Evolutionary conservation across 768 basidiomycete species (phyloP).

Genomic region (Artomyces pyxidatus): DNA sequence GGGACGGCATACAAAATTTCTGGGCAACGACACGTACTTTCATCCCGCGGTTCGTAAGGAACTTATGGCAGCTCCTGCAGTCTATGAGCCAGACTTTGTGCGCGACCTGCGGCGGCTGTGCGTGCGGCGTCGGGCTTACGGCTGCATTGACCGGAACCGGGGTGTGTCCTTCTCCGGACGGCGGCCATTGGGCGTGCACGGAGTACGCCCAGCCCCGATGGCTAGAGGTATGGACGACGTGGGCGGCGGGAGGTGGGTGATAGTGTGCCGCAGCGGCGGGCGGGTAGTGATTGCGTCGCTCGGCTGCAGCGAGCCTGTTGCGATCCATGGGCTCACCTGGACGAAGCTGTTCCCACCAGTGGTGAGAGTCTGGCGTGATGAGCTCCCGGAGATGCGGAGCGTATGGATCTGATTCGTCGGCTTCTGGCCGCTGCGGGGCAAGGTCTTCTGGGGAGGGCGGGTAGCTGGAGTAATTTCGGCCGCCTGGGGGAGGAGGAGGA

Average conservation of each 20-base stretch:
- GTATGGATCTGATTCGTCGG: no score
- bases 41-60: conserved; percentile 82
- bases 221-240: conserved; percentile 2
- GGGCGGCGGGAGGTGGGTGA: neutral
- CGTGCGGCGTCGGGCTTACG: conserved; percentile 26
- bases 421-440: no score
- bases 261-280: neutral
- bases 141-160: conserved; percentile 7
- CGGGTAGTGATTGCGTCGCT: no score
- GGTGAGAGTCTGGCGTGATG: no score
- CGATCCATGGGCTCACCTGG: no score
- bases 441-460: no score
- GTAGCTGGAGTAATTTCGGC: no score
- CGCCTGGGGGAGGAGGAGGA: no score
- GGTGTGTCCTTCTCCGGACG: neutral
- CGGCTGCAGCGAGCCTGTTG: no score
- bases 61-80: conserved; percentile 64
- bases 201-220: conserved; percentile 4
- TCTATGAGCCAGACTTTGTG: conserved; percentile 81
- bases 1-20: conserved; percentile 7
- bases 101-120: conserved; percentile 36
- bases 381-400: no score
- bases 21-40: conserved; percentile 36
- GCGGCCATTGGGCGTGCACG: conserved; percentile 5
- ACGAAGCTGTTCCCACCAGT: no score